phyloP scores from a whole-genome alignment of 768 basidiomycete genomes.

The Crepidotus variabilis region DNA sequence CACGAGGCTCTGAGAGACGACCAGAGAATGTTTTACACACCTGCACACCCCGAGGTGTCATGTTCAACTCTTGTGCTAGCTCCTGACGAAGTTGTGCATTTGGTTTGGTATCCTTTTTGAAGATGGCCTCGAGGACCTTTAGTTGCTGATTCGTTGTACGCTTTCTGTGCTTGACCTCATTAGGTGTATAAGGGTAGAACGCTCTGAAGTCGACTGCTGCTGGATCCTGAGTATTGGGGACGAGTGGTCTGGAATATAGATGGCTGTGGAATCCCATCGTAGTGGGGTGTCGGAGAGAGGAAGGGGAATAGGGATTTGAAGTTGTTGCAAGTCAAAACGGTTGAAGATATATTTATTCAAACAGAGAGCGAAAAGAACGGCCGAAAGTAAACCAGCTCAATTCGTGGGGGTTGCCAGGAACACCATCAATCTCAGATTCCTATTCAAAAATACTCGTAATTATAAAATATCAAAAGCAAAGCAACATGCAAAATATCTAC shows the following conservation, averaged over 20 bases:
- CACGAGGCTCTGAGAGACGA: slow-evolving; percentile 6
- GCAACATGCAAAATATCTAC: neutral
- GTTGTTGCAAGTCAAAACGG: slow-evolving; percentile 5
- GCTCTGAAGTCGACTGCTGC: slow-evolving; percentile 74
- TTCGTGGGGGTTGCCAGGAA: slow-evolving; percentile 19
- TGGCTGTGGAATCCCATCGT: slow-evolving; percentile 34
- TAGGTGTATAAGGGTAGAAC: slow-evolving; percentile 85
- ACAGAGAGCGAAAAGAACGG: slow-evolving; percentile 23
- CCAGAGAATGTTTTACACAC: slow-evolving; percentile 38
- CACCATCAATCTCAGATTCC: slow-evolving; percentile 9
- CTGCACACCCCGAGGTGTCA: slow-evolving; percentile 95
- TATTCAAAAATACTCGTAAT: neutral
- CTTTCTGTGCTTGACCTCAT: slow-evolving; percentile 92
- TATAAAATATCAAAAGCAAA: neutral
- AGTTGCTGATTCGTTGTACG: slow-evolving; percentile 88
- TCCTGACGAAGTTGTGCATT: slow-evolving; percentile 76
- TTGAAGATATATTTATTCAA: slow-evolving; percentile 2
- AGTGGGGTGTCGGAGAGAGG: slow-evolving; percentile 31
- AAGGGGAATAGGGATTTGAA: slow-evolving; percentile 21
- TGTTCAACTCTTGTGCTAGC: slow-evolving; percentile 79
- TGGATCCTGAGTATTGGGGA: slow-evolving; percentile 53
- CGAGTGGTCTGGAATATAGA: slow-evolving; percentile 39
- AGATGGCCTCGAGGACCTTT: slow-evolving; percentile 83
- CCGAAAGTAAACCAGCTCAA: slow-evolving; percentile 22
- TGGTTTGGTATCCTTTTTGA: slow-evolving; percentile 88